A percentile compares a stretch with the other conserved stretches of the same genome.
Conservation (phyloP, 1,284 basidiomycete species). For the Rugiboletus extremiorientalis region DNA sequence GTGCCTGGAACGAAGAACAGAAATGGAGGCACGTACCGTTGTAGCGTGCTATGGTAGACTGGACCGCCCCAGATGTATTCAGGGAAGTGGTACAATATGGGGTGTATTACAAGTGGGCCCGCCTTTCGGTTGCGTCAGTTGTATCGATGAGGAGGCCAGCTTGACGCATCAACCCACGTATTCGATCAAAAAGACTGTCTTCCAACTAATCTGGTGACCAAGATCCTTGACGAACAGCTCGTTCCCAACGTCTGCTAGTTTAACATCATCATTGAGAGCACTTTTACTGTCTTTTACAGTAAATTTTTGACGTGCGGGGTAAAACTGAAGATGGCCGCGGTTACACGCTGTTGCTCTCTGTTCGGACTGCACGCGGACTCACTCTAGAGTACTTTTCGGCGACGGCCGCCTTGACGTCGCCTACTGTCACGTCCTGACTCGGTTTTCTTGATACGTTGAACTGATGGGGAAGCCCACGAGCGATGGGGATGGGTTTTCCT, state of each 20-base stretch:
- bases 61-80: conserved; percentile 64
- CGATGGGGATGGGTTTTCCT: conserved; percentile 44
- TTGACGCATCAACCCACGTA: conserved; percentile 58
- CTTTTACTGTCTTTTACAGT: conserved; percentile 60
- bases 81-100: conserved; percentile 78
- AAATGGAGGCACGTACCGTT: conserved; percentile 53
- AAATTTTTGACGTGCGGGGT: conserved; percentile 71
- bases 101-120: conserved; percentile 92
- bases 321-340: conserved; percentile 50
- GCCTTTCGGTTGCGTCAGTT: conserved; percentile 45
- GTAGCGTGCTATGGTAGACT: conserved; percentile 75
- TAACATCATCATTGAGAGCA: conserved; percentile 61
- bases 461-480: conserved; percentile 54
- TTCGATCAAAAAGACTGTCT: conserved; percentile 86
- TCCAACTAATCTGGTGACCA: conserved; percentile 86
- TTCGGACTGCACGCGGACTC: too few relatives aligned
- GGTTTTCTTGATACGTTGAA: conserved; percentile 53
- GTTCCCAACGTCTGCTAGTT: conserved; percentile 56
- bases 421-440: conserved; percentile 49
- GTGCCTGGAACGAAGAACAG: neutral
- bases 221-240: conserved; percentile 83
- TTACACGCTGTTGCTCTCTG: neutral
- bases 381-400: conserved; percentile 61
- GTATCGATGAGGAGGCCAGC: neutral
- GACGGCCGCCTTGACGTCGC: conserved; percentile 60